Evolutionary conservation across 371 early-diverging fungal species (phyloP), one percentile per base, ranked within the genome.

Genomic region (Mortierella sp.): DNA sequence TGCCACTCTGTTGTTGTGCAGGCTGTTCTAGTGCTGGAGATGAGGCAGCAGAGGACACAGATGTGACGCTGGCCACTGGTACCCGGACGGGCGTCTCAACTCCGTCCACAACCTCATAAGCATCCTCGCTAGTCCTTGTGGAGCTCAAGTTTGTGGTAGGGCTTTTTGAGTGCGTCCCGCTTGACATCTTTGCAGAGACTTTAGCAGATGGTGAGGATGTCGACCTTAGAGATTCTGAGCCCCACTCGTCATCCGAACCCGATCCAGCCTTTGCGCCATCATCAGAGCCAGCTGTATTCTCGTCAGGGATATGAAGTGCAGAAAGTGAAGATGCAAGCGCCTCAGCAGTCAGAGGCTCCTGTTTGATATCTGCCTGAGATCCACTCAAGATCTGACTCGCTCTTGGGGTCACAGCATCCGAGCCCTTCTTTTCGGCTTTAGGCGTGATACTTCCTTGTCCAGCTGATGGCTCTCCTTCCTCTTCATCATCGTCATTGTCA

Each of bases 401-500:
- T 49, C 64, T 72, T 39, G 83, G 83, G 0, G 83, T 81, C 20
- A 55, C 54, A 10, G 64, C 18, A 32, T 70, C 78, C n/a, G 35
- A 2, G n/a, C 47, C 28, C 66, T 40, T 70, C 43, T 66, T 62
- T 39, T 73, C 78, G 1, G 81, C 76, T 52, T 81, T 81, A 60
- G 81, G 81, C 0, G 81, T 81, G 12, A 72, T 49, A 24, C 76
- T 76, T 37, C 83, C 76, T 8, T 75, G 75, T 5, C 73, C 69
- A 55, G 66, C 73, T 52, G 68, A 57, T 24, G 61, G 14, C 59
- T 73, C 73, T 37, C 45, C 65, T 35, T 78, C 73, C 24, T 79
- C 75, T 10, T 79, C 79, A 6, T 79, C 79, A 30, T 74, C 79
- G n/a, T 78, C 78, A 28, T 72, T 72, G 35, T 79, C 80, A n/a